Evolutionary conservation across 768 basidiomycete species (phyloP), one percentile per base, ranked within the genome.

Genomic region (Myochromella boudieri): DNA sequence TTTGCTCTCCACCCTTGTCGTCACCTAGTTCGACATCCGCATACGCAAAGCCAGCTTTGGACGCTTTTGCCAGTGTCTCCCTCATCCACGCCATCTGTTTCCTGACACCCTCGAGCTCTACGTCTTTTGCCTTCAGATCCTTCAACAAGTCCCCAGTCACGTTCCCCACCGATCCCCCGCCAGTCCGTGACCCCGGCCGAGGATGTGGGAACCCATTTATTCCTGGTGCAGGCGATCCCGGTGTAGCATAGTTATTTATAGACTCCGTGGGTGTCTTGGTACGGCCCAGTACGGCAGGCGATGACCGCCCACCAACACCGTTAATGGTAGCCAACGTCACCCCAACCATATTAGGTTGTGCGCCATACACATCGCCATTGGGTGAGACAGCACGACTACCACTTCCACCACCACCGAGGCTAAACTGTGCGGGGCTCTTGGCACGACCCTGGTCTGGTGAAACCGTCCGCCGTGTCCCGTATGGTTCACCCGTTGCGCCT

Each of bases 31-130:
- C 63, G 44, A 69, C 65, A 40, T 78, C 79, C 28, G 75, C 67
- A 55, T 83, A 80, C 14, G 88, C 71, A 64, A 87, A 97, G 3
- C 95, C 95, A 42, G 85, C 73, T 42, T 82, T 79, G 20, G 79
- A 75, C 0, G 95, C 95, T 59, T 84, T 80, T 4, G 71, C 68
- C 37, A 99, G 66, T 1, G 90, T 86, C 37, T 84, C 82, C 60
- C 81, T 84, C 83, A 97, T 85, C 87, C 95, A 97, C 27, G 71
- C 69, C 70, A 92, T 84, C 54, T 89, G 81, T 60, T 81, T 81
- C 75, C 82, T 85, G 54, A 87, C 66, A 37, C 71, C 71, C 53
- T 92, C 91, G 37, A 97, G 61, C 63, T 95, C 93, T 28, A 74
- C 70, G 53, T 95, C 93, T 62, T 87, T 92, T 27, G 77, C 76